A percentile compares a stretch with the other conserved stretches of the same genome.
Evolutionary conservation across 495 filamentous ascomycete genomes (phyloP).

Genomic region (Neurospora terricola): DNA sequence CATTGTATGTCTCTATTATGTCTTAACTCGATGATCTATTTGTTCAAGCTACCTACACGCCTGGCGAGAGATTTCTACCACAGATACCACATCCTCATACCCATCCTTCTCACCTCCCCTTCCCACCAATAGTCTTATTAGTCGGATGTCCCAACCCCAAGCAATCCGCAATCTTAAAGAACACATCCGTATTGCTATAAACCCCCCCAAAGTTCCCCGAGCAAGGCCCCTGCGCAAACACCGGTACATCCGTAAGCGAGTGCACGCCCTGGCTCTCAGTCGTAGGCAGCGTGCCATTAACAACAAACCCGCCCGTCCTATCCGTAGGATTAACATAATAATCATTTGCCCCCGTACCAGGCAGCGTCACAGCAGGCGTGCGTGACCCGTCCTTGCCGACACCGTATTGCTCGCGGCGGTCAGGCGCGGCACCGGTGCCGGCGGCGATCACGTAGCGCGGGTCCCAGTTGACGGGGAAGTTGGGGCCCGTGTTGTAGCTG

Average conservation of each 20-base stretch:
- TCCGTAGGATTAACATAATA: slow-evolving; percentile 53
- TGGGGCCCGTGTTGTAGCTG: slow-evolving; percentile 50
- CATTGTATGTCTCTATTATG: not conserved
- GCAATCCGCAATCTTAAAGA: slow-evolving; percentile 62
- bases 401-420: slow-evolving; percentile 56
- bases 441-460: slow-evolving; percentile 63
- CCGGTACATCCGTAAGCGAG: slow-evolving; percentile 64
- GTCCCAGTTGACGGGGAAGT: slow-evolving; percentile 69
- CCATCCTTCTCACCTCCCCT: not conserved
- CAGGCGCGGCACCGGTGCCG: slow-evolving; percentile 53
- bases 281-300: slow-evolving; percentile 59
- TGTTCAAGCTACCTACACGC: not conserved
- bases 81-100: not conserved
- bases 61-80: not conserved
- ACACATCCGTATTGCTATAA: slow-evolving; percentile 59
- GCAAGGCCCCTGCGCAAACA: slow-evolving; percentile 63
- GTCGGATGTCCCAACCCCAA: slow-evolving; percentile 42
- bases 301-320: slow-evolving; percentile 49
- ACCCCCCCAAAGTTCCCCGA: slow-evolving; percentile 60
- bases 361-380: slow-evolving; percentile 37
- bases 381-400: slow-evolving; percentile 50
- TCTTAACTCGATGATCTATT: not conserved
- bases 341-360: slow-evolving; percentile 29
- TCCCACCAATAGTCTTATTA: slow-evolving; percentile 11
- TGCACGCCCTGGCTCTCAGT: slow-evolving; percentile 53